A percentile compares a stretch with the other conserved stretches of the same genome.
phyloP scores from a whole-genome alignment of 2,329 filamentous ascomycete species.

The Iodosphaeria phyllophila region DNA sequence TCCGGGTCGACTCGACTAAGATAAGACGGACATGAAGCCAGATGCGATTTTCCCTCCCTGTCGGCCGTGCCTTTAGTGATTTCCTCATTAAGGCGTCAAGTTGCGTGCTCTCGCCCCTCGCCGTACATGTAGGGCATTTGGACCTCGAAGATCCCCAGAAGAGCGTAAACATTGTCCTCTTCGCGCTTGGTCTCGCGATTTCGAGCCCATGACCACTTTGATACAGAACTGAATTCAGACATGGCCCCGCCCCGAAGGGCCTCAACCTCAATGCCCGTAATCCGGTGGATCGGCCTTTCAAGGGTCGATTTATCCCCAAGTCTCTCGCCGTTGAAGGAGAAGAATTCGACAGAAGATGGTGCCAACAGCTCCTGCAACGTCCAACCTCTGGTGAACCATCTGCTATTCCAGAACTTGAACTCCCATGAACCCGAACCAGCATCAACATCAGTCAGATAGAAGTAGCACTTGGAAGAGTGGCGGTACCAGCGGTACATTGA shows the following conservation, averaged over 20 bases:
- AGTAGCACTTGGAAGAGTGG: slow-evolving; percentile 1
- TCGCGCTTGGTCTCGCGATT: slow-evolving; percentile 4
- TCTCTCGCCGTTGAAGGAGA: slow-evolving; percentile 4
- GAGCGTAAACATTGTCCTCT: slow-evolving; percentile 5
- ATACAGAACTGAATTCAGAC: slow-evolving; percentile 4
- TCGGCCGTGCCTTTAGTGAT: slow-evolving; percentile 4
- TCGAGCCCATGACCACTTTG: slow-evolving; percentile 4
- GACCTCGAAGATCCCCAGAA: slow-evolving; percentile 6
- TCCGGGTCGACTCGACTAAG: no score
- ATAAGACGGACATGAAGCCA: no score
- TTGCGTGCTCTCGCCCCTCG: slow-evolving; percentile 4
- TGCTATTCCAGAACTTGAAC: slow-evolving; percentile 1
- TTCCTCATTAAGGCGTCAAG: slow-evolving; percentile 5
- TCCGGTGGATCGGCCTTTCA: slow-evolving; percentile 6
- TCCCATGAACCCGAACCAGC: slow-evolving; percentile 2
- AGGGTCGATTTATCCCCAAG: slow-evolving; percentile 10
- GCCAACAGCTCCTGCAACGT: slow-evolving; percentile 5
- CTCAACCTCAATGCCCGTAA: slow-evolving; percentile 7
- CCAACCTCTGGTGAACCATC: slow-evolving; percentile 2
- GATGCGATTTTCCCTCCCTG: no score
- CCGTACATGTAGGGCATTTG: slow-evolving; percentile 5
- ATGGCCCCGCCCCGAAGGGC: slow-evolving; percentile 6
- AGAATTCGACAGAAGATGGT: slow-evolving; percentile 11
- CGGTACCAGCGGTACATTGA: slow-evolving; percentile 1
- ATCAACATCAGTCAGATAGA: slow-evolving; percentile 4